Evolutionary conservation across 2,329 filamentous ascomycete species (phyloP), one percentile per base, ranked within the genome.

Genomic region (Alternaria dauci): DNA sequence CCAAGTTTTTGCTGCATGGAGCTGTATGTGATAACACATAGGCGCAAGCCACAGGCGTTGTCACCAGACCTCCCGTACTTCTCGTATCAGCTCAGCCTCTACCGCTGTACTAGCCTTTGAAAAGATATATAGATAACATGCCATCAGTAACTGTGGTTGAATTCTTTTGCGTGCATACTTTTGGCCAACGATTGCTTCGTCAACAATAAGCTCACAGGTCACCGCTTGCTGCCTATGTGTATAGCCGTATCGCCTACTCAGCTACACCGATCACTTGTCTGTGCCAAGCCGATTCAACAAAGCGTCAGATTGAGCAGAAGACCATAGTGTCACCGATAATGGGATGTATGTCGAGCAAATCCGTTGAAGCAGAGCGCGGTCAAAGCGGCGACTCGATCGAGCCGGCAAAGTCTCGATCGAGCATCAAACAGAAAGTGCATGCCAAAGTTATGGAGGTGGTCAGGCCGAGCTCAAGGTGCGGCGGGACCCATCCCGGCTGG

Each of bases 301-400:
- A 42, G 20, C 4, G 5, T 25, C 46, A 28, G 8, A 25, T 25
- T 23, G n/a, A 50, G 14, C 16, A 2, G 20, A 16, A 50, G 1
- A 36, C 46, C 8, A 36, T 14, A 12, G 3, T 0, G n/a, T n/a
- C 46, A 4, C 11, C 30, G 18, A 23, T 3, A 26, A 62, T 65
- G 59, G 55, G 62, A 18, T 65, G 59, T 47, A 59, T 59, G 36
- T 59, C 59, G 18, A 62, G 55, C 56, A 65, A 62, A 36, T 20
- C 56, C 32, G n/a, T 18, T 36, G 34, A 39, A 36, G 16, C 42
- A 8, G 42, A 54, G 7, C 25, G 20, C 50, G n/a, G 25, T 5
- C 26, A 23, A 43, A 16, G 34, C 34, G 34, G 12, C 34, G 23
- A 52, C 36, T 39, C 34, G 5, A 39, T 39, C 14, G 38, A 36